Percentiles rank a stretch among this genome's conserved stretches.
Evolutionary conservation across 345 rosid species (phyloP).

Genomic region (Acer saccharum): DNA sequence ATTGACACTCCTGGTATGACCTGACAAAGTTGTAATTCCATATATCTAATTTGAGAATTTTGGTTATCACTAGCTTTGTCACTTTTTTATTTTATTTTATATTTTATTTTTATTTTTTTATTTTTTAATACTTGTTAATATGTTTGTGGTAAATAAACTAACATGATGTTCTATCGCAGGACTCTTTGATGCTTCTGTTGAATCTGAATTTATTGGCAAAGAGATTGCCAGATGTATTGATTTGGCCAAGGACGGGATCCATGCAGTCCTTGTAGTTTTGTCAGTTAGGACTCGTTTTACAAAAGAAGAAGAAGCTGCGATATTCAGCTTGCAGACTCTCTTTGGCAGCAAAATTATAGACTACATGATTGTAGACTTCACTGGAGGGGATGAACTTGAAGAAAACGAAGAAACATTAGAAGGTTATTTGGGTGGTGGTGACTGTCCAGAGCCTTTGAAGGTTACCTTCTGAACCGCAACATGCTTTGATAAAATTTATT

Average conservation of each 20-base stretch:
- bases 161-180: conserved; percentile 41
- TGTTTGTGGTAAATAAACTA: too few relatives aligned
- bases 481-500: neutral
- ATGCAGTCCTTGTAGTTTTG: conserved; percentile 73
- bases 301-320: conserved; percentile 70
- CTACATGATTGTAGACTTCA: conserved; percentile 85
- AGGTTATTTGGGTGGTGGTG: conserved; percentile 58
- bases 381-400: conserved; percentile 91
- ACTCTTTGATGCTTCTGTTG: conserved; percentile 69
- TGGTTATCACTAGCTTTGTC: too few relatives aligned
- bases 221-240: conserved; percentile 82
- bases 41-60: neutral
- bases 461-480: conserved; percentile 36
- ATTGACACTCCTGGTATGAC: conserved; percentile 90
- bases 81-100: too few relatives aligned
- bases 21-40: neutral
- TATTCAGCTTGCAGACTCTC: conserved; percentile 64
- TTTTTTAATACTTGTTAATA: neutral
- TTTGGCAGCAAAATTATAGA: conserved; percentile 72
- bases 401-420: conserved; percentile 79
- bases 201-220: conserved; percentile 67
- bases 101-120: too few relatives aligned
- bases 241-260: conserved; percentile 88
- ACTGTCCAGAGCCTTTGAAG: conserved; percentile 75
- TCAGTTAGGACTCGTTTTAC: conserved; percentile 46